Evolutionary conservation across 257 asterid species (phyloP).

Genomic region (Schizonepeta tenuifolia): DNA sequence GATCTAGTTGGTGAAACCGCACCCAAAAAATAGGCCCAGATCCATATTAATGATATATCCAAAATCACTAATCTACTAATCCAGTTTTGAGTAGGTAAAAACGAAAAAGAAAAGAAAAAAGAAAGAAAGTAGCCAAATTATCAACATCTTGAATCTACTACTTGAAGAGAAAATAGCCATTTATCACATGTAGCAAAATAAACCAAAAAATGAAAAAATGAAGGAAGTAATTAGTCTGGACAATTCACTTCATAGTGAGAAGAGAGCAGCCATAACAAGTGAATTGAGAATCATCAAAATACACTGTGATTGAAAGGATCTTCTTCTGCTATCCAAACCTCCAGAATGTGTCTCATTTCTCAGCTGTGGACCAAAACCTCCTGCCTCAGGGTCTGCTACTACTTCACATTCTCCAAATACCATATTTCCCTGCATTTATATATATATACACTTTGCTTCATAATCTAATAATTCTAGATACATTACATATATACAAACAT

Average conservation of each 20-base stretch:
- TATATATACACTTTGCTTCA: background rate
- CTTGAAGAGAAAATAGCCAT: background rate
- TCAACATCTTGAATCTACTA: background rate
- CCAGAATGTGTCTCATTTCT: conserved; percentile 46
- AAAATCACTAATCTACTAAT: background rate
- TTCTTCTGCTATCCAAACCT: conserved; percentile 27
- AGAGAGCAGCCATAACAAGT: conserved; percentile 37
- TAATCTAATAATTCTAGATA: too few species aligned
- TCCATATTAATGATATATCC: background rate
- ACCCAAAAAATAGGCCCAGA: background rate
- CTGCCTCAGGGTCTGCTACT: conserved; percentile 36
- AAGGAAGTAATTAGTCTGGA: background rate
- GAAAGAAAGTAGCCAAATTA: background rate
- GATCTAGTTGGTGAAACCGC: background rate
- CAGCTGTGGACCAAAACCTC: conserved; percentile 28
- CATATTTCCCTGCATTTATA: conserved; percentile 59
- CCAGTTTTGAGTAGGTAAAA: too few species aligned
- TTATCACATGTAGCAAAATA: background rate
- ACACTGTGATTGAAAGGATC: conserved; percentile 41
- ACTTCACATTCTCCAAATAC: conserved; percentile 67
- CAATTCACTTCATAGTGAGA: conserved; percentile 36
- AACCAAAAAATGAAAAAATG: background rate
- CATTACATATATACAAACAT: too few species aligned
- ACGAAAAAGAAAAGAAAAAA: too few species aligned
- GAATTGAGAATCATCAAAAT: conserved; percentile 32